Conservation (phyloP, 2,329 filamentous ascomycete genomes). For the Claviceps sp. region DNA sequence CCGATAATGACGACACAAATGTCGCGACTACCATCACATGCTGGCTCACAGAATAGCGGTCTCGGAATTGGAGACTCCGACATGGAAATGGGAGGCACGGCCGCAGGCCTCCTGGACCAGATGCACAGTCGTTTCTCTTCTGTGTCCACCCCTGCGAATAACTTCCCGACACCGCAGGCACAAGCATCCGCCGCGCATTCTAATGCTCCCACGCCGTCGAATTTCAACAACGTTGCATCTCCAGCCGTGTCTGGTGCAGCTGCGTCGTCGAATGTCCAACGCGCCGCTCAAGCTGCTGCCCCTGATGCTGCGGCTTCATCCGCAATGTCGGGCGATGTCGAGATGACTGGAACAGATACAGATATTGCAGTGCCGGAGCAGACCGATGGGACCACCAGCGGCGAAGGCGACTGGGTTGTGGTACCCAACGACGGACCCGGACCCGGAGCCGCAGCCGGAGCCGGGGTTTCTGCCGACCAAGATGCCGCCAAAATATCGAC, state of each 20-base stretch:
- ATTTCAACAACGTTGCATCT: slow-evolving; percentile 30
- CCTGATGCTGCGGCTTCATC: background rate
- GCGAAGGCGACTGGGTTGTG: slow-evolving; percentile 67
- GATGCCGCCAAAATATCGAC: slow-evolving; percentile 8
- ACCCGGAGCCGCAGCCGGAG: too few species aligned
- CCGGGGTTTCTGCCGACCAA: slow-evolving; percentile 24
- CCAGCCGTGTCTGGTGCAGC: slow-evolving; percentile 20
- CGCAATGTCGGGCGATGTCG: slow-evolving; percentile 20
- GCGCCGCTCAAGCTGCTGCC: background rate
- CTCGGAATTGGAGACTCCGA: slow-evolving; percentile 46
- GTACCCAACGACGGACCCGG: slow-evolving; percentile 45
- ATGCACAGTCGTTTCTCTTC: slow-evolving; percentile 50
- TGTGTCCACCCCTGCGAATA: slow-evolving; percentile 46
- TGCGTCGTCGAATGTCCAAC: slow-evolving; percentile 4
- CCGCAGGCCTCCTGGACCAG: slow-evolving; percentile 52
- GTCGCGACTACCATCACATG: slow-evolving; percentile 41
- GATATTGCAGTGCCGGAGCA: slow-evolving; percentile 21
- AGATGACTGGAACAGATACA: slow-evolving; percentile 41
- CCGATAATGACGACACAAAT: slow-evolving; percentile 17
- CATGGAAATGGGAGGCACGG: slow-evolving; percentile 51
- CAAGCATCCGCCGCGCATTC: slow-evolving; percentile 44
- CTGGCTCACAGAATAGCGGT: slow-evolving; percentile 42
- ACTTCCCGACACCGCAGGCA: slow-evolving; percentile 47
- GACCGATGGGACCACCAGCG: slow-evolving; percentile 33
- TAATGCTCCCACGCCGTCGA: slow-evolving; percentile 41